Base-by-base conservation (phyloP, 805 yeast species). In the Saturnispora saitoi region DNA sequence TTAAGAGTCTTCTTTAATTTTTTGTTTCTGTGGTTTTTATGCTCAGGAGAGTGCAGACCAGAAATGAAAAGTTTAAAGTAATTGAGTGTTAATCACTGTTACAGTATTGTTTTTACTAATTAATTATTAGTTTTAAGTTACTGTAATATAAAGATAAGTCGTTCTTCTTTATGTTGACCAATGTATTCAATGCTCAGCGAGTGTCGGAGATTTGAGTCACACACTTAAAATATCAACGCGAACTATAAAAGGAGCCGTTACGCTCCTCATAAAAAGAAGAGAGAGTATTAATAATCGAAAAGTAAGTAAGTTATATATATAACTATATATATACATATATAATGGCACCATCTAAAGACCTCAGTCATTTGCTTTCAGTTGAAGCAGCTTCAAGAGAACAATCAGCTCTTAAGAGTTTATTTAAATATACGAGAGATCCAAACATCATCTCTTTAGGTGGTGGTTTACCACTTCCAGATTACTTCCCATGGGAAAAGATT, bases 381-480 rank as follows among this genome's bases (percentile, higher is more conserved):
- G 97, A 91, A 69, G 80, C 96, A 36, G 74, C 74, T 54, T 69
- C 83, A 14, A 83, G 98, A 70, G 70, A 75, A 44, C 78, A 83
- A 32, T 88, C 96, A 11, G 83, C 87, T 12, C 75, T 91, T 67
- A 91, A 93, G 70, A 69, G 79, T 36, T 95, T 95, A 15, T 87
- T 91, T 73, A 80, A 80, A 62, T 83, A 85, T 70, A 83, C 71
- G 60, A 70, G 71, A 39, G 75, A 78, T 54, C 96, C 95, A 31
- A 78, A 82, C 47, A 73, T 93, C 61, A 81, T 88, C 49, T 90
- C 89, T 63, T 76, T 91, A 48, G 98, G 97, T 48, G 99, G 98
- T 58, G 99, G 99, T 7, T 76, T 91, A 58, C 99, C 99, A 12
- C 70, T 87, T 64, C 71, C 96, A 24, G 91, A 85, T 54, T 85